These are phyloP conservation scores for Gnaphalium uliginosum DNA, from an alignment of 129 eudicot species.

Conservation along the genomic window DNA sequence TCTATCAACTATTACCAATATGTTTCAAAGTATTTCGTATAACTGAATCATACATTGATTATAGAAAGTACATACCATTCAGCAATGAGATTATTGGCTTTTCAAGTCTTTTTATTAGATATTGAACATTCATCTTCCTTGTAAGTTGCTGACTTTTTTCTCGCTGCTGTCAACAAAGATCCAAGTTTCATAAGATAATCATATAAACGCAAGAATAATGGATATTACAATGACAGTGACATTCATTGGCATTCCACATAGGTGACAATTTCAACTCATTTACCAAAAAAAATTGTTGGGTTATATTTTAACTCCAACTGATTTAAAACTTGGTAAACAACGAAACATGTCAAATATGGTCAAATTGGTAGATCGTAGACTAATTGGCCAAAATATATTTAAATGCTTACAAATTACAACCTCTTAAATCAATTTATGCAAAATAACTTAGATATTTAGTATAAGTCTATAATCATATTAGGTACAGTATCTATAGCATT, in stretches of 20 bases:
- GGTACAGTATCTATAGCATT: no score
- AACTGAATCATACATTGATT: neutral
- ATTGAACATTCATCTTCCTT: conserved; percentile 10
- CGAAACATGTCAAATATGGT: neutral
- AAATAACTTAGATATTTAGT: no score
- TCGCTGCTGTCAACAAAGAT: conserved; percentile 18
- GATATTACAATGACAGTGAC: neutral
- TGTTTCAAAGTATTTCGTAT: neutral
- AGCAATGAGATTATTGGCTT: conserved; percentile 25
- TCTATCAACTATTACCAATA: neutral
- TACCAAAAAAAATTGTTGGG: neutral
- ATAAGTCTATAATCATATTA: no score
- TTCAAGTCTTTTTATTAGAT: conserved; percentile 19
- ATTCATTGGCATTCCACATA: neutral
- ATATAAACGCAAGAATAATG: neutral
- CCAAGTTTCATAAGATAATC: conserved; percentile 9
- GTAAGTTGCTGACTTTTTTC: conserved; percentile 6
- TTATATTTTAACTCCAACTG: neutral
- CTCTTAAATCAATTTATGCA: no score
- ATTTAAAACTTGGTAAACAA: neutral
- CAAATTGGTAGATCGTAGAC: neutral
- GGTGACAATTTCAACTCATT: neutral
- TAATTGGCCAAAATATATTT: no score
- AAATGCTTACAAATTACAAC: no score
- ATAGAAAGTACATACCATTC: conserved; percentile 25